phyloP scores from a whole-genome alignment of 495 filamentous ascomycete species.

The Monascus purpureus region DNA sequence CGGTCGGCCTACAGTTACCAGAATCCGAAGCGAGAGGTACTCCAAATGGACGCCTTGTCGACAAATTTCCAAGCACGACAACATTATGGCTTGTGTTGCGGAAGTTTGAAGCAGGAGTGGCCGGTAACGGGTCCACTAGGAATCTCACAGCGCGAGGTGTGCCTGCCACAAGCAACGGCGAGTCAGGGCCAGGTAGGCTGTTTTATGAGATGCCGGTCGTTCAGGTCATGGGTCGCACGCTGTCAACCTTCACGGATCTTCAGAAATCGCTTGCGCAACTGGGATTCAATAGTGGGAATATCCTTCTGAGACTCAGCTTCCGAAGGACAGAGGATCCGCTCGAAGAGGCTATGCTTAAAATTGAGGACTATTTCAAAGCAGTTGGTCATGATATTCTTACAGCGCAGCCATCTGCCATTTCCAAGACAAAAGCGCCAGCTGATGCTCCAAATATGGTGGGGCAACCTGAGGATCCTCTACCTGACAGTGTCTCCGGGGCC shows the following conservation, averaged over 20 bases:
- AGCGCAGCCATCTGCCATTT: constrained; percentile 1
- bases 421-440: background rate
- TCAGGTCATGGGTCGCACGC: constrained; percentile 62
- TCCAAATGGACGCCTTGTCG: constrained; percentile 48
- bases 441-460: background rate
- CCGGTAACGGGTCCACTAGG: constrained; percentile 35
- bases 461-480: background rate
- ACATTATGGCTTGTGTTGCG: constrained; percentile 78
- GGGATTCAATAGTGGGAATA: constrained; percentile 70
- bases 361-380: constrained; percentile 52
- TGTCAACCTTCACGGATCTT: constrained; percentile 62
- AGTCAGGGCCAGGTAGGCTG: constrained; percentile 54
- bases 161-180: constrained; percentile 38
- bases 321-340: constrained; percentile 60
- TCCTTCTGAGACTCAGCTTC: constrained; percentile 65
- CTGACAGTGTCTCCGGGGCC: background rate
- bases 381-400: constrained; percentile 17
- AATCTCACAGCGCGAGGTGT: constrained; percentile 74
- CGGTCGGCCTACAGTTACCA: constrained; percentile 71
- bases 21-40: constrained; percentile 43
- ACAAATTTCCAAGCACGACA: constrained; percentile 74
- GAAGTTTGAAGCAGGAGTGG: constrained; percentile 63
- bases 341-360: constrained; percentile 73
- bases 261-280: constrained; percentile 80
- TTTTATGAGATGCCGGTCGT: constrained; percentile 80